Percentiles rank a stretch among this genome's conserved stretches.
phyloP scores from a whole-genome alignment of 2,329 filamentous ascomycete species.

The Bretziella fagacearum region DNA sequence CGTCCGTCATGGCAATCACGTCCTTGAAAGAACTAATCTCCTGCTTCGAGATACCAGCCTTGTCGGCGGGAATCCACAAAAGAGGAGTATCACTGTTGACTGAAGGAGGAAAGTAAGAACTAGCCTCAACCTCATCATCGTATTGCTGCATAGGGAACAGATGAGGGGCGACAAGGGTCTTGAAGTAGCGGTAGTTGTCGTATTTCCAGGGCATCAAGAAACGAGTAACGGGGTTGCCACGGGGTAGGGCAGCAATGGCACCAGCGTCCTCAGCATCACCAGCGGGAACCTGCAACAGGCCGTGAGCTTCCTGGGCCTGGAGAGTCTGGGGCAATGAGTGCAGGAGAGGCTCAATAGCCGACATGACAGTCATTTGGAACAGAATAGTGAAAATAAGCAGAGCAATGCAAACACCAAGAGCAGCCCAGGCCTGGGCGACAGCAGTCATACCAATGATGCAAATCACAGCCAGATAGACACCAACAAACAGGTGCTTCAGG shows the following conservation, averaged over 20 bases:
- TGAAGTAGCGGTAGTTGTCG: conserved; percentile 52
- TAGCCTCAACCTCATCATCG: conserved; percentile 36
- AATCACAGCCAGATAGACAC: conserved; percentile 63
- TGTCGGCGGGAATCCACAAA: conserved; percentile 73
- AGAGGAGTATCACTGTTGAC: conserved; percentile 45
- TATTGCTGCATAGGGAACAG: conserved; percentile 20
- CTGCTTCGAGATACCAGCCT: conserved; percentile 56
- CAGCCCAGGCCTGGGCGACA: conserved; percentile 48
- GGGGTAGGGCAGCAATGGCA: background rate
- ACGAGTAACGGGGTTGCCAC: conserved; percentile 10
- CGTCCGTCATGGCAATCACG: conserved; percentile 65
- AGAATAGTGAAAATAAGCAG: conserved; percentile 61
- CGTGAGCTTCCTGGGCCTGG: conserved; percentile 24
- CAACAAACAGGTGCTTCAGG: conserved; percentile 69
- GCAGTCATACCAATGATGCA: conserved; percentile 71
- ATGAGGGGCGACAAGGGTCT: conserved; percentile 48
- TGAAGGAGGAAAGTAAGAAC: conserved; percentile 60
- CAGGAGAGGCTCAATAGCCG: conserved; percentile 53
- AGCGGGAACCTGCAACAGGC: conserved; percentile 24
- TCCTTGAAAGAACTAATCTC: conserved; percentile 57
- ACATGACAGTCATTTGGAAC: conserved; percentile 56
- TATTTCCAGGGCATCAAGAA: conserved; percentile 59
- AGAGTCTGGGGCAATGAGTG: conserved; percentile 51
- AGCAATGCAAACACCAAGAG: conserved; percentile 56
- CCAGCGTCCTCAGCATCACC: conserved; percentile 19